Percentiles rank a stretch among this genome's conserved stretches.
phyloP scores from a whole-genome alignment of 2,329 filamentous ascomycete species.

The Fusarium devonianum region DNA sequence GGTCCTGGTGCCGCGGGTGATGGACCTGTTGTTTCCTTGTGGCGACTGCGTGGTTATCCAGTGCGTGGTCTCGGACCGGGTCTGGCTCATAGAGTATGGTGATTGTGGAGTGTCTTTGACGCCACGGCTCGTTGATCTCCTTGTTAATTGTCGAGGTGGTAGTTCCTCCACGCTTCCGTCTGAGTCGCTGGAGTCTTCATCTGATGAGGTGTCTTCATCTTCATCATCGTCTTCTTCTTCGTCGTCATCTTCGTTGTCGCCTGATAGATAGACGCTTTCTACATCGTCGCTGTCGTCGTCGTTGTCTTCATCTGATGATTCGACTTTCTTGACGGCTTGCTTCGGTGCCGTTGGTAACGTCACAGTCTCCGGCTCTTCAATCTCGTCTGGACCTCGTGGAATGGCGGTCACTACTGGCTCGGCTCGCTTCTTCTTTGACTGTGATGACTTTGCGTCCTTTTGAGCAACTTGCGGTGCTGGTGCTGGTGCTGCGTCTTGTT shows the following conservation, averaged over 20 bases:
- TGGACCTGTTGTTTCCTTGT: conserved; percentile 12
- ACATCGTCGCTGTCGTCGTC: conserved; percentile 18
- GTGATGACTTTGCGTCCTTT: conserved; percentile 6
- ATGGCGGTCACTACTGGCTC: not conserved
- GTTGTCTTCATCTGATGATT: conserved; percentile 19
- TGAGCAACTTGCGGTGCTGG: conserved; percentile 2
- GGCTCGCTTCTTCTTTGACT: conserved; percentile 5
- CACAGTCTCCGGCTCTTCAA: conserved; percentile 24
- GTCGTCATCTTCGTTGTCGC: conserved; percentile 12
- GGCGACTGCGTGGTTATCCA: conserved; percentile 32
- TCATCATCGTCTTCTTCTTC: conserved; percentile 22
- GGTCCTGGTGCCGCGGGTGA: conserved; percentile 30
- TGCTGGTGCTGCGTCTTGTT: conserved; percentile 11
- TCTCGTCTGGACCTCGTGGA: conserved; percentile 29
- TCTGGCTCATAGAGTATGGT: conserved; percentile 29
- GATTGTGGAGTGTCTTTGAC: conserved; percentile 9
- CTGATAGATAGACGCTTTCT: conserved; percentile 36
- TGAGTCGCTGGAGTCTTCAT: conserved; percentile 26
- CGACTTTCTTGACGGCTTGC: conserved; percentile 7
- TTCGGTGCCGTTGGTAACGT: conserved; percentile 4
- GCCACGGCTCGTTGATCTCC: conserved; percentile 10
- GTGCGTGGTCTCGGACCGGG: conserved; percentile 31
- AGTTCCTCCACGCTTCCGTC: conserved; percentile 22
- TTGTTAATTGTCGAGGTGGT: conserved; percentile 19
- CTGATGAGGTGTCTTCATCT: conserved; percentile 16